Evolutionary conservation across 805 yeast genomes (phyloP), one percentile per base, ranked within the genome.

Genomic region (Candida railenensis): DNA sequence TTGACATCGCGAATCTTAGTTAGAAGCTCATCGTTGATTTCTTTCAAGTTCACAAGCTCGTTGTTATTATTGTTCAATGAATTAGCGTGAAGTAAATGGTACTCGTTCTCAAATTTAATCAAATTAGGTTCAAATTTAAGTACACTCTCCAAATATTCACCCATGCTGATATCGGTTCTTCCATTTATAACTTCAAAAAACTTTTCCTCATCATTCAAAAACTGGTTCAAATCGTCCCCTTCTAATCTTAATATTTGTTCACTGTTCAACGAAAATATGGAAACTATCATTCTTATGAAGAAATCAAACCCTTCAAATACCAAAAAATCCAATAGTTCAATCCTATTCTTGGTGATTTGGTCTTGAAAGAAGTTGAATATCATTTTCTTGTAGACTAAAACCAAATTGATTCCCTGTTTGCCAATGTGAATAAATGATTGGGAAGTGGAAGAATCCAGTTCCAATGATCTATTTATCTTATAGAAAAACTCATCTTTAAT

Each of bases 241-340:
- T 56, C 48, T 2, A 59, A 45, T 4, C 34, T 37, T 22, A 56
- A 14, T 11, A 71, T 50, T 20, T 47, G 34, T 0, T 45, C 53
- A 28, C 50, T 32, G 20, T 57, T 53, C 5, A 47, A 44, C 3
- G 45, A 36, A 45, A 67, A 62, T 2, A 57, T 38, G 39, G 59
- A 61, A 2, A 63, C 58, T 8, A 65, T 48, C 4, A 69, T 43
- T 22, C 73, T 56, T 7, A 61, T 47, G 5, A 72, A 46, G 46
- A 63, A 65, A 46, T 66, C 71, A 44, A 66, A 61, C 4, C 77
- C 77, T 52, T 72, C 74, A 42, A 73, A 59, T 25, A 71, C 58
- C 11, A 71, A 53, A 34, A 70, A 61, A 48, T 73, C 77, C 22
- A 71, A 48, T 3, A 68, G 45, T 39, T 39, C 53, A 25, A 50